phyloP scores from a whole-genome alignment of 2,329 filamentous ascomycete genomes.

The Thyridium curvatum region DNA sequence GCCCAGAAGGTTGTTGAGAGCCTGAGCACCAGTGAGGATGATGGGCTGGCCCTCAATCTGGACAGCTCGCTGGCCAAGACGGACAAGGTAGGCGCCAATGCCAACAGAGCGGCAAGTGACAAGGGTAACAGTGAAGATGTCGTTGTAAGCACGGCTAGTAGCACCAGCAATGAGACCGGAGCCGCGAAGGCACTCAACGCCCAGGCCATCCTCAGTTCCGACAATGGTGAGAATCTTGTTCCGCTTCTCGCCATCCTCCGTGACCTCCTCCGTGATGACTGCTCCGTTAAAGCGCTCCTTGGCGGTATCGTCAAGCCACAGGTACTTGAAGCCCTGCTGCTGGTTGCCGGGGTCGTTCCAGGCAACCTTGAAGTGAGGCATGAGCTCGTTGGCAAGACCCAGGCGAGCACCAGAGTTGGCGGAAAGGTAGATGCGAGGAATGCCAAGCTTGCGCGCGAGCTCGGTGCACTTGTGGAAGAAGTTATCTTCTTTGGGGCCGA shows the following conservation, averaged over 20 bases:
- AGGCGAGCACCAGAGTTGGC: constrained; percentile 98
- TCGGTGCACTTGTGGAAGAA: constrained; percentile 99
- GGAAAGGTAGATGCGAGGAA: constrained; percentile 95
- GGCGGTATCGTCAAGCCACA: constrained; percentile 82
- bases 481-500: constrained; percentile 91
- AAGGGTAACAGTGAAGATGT: constrained; percentile 96
- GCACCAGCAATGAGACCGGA: constrained; percentile 98
- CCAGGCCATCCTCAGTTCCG: constrained; percentile 89
- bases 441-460: constrained; percentile 81
- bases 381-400: constrained; percentile 92
- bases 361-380: constrained; percentile 93
- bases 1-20: constrained; percentile 95
- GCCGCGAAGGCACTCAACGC: constrained; percentile 94
- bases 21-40: constrained; percentile 93
- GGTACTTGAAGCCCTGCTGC: constrained; percentile 90
- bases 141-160: constrained; percentile 93
- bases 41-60: constrained; percentile 99
- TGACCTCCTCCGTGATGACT: constrained; percentile 82
- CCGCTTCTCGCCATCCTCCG: constrained; percentile 80
- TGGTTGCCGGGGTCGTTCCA: constrained; percentile 84
- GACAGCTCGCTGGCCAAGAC: constrained; percentile 95
- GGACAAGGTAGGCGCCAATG: constrained; percentile 98
- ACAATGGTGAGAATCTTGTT: constrained; percentile 93
- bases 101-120: constrained; percentile 98
- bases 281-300: constrained; percentile 83